phyloP scores from a whole-genome alignment of 2,329 filamentous ascomycete genomes.

The Aspergillus spinulosporus region DNA sequence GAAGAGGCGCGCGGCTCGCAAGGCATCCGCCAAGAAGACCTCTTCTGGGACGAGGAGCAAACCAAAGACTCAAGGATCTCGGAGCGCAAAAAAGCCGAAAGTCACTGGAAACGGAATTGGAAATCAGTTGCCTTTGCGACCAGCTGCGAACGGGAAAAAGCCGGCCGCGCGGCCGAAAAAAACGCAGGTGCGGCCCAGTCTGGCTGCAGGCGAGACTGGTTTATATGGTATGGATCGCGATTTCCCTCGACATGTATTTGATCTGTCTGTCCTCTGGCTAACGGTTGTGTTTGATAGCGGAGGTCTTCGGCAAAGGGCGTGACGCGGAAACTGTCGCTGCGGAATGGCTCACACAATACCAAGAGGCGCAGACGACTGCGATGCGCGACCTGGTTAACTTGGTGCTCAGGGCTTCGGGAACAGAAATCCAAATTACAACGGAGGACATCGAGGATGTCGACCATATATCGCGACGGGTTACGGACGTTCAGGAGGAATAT shows the following conservation, averaged over 20 bases:
- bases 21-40: conserved; percentile 34
- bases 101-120: conserved; percentile 51
- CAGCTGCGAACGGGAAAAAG: conserved; percentile 47
- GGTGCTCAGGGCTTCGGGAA: conserved; percentile 71
- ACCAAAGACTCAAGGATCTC: conserved; percentile 28
- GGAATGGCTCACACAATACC: conserved; percentile 59
- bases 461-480: conserved; percentile 73
- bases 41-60: conserved; percentile 43
- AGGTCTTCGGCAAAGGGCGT: conserved; percentile 59
- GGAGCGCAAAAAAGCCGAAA: conserved; percentile 57
- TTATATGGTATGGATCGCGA: conserved; percentile 53
- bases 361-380: conserved; percentile 55
- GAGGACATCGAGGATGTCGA: conserved; percentile 90
- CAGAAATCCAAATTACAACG: conserved; percentile 72
- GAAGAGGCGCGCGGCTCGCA: conserved; percentile 40
- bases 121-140: conserved; percentile 57
- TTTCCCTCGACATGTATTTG: conserved; percentile 4
- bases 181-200: conserved; percentile 53
- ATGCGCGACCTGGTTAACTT: conserved; percentile 63
- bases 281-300: conserved; percentile 46
- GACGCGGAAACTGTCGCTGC: conserved; percentile 58
- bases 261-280: not conserved
- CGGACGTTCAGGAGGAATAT: conserved; percentile 85
- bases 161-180: conserved; percentile 52
- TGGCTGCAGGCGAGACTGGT: conserved; percentile 55